Evolutionary conservation across 2,329 filamentous ascomycete species (phyloP).

Genomic region (Claviceps africana): DNA sequence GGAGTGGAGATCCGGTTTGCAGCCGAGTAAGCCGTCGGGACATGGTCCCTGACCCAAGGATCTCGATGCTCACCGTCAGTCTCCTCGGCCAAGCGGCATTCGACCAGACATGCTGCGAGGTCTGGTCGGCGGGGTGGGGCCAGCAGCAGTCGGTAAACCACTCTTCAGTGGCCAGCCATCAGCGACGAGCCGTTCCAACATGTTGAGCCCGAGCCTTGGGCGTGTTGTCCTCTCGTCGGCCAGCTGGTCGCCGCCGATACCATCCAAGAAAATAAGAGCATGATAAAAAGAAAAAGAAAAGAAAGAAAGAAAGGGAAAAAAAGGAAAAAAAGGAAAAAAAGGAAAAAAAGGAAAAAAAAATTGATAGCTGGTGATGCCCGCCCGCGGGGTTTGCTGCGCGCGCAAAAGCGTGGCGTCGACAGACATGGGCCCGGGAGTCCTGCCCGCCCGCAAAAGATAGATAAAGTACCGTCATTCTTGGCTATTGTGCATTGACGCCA

Average conservation of each 20-base stretch:
- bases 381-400: not conserved
- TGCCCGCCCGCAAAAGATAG: not conserved
- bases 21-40: conserved; percentile 25
- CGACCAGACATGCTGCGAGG: not conserved
- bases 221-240: not conserved
- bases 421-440: not conserved
- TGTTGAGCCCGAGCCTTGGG: not conserved
- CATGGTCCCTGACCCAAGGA: conserved; percentile 5
- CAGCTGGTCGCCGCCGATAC: too few relatives aligned
- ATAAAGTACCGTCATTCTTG: not conserved
- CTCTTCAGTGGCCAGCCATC: not conserved
- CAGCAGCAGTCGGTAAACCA: not conserved
- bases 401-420: not conserved
- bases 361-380: not conserved
- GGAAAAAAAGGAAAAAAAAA: too few relatives aligned
- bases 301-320: too few relatives aligned
- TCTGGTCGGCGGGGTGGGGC: not conserved
- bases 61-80: conserved; percentile 12
- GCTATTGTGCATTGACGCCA: not conserved
- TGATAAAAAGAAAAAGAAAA: too few relatives aligned
- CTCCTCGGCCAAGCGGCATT: not conserved
- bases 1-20: conserved; percentile 21
- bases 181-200: not conserved
- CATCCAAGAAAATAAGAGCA: too few relatives aligned
- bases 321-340: too few relatives aligned